Percentiles rank a stretch among this genome's conserved stretches.
Conservation (phyloP, 2,329 filamentous ascomycete species). For the Coniochaeta hoffmannii region DNA sequence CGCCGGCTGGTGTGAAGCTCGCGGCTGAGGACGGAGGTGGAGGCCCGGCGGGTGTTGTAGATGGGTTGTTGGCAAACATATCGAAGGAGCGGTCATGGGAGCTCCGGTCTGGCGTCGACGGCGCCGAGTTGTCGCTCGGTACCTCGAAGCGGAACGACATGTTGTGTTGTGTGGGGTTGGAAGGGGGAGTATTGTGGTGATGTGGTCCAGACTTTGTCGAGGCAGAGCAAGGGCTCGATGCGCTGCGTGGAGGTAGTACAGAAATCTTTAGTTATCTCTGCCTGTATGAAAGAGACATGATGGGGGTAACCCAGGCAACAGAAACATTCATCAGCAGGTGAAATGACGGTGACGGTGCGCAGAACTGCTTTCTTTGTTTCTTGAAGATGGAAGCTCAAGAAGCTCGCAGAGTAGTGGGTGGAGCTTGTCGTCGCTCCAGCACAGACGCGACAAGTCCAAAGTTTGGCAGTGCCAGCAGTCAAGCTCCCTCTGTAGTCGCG, state of each 20-base stretch:
- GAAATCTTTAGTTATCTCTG: background rate
- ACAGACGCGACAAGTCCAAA: background rate
- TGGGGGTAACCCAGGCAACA: background rate
- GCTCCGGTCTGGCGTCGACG: constrained; percentile 41
- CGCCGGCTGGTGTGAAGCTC: constrained; percentile 49
- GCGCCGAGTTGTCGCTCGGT: constrained; percentile 31
- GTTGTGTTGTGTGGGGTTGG: background rate
- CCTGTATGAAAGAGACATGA: background rate
- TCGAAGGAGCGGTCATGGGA: constrained; percentile 19
- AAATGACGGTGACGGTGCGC: background rate
- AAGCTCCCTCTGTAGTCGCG: background rate
- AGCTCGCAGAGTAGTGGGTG: background rate
- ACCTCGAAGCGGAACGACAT: constrained; percentile 30
- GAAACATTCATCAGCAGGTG: background rate
- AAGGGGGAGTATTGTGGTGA: background rate
- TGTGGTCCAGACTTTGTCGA: background rate
- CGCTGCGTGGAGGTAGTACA: background rate
- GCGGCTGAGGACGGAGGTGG: constrained; percentile 40
- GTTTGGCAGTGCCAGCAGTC: background rate
- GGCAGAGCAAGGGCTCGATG: background rate
- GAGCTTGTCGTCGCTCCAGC: background rate
- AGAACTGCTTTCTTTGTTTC: background rate
- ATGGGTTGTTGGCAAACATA: constrained; percentile 35
- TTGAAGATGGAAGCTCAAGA: background rate
- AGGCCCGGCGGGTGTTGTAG: constrained; percentile 45